phyloP scores from a whole-genome alignment of 345 rosid genomes.

The Pugionium cornutum region DNA sequence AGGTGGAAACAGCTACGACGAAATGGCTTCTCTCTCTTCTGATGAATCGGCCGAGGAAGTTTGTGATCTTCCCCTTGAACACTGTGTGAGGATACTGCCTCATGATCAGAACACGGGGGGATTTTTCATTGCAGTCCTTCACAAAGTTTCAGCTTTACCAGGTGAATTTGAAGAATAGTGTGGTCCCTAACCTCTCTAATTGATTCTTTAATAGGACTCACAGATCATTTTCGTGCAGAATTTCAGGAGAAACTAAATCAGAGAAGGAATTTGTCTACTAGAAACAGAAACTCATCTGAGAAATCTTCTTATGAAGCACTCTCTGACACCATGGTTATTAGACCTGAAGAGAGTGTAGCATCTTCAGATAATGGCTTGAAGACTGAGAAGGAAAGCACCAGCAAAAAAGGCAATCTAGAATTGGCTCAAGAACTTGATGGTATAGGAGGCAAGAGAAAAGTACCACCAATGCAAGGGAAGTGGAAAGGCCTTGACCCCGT shows the following conservation, averaged over 20 bases:
- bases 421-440: slow-evolving; percentile 28
- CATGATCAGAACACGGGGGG: slow-evolving; percentile 97
- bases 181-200: neutral
- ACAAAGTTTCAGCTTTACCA: slow-evolving; percentile 71
- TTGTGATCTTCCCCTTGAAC: slow-evolving; percentile 74
- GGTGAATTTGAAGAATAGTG: slow-evolving; percentile 42
- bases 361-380: slow-evolving; percentile 41
- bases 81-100: slow-evolving; percentile 89
- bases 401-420: slow-evolving; percentile 13
- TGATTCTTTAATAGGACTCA: neutral
- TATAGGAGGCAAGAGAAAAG: slow-evolving; percentile 11
- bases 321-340: slow-evolving; percentile 37
- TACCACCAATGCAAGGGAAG: slow-evolving; percentile 30
- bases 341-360: slow-evolving; percentile 41
- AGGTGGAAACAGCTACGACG: slow-evolving; percentile 2
- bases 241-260: slow-evolving; percentile 44
- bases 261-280: slow-evolving; percentile 25
- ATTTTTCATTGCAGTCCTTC: slow-evolving; percentile 84
- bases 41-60: slow-evolving; percentile 53
- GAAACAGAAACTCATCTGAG: slow-evolving; percentile 37
- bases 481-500: slow-evolving; percentile 44
- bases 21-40: slow-evolving; percentile 28
- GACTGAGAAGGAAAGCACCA: slow-evolving; percentile 17
- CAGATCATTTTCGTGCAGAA: slow-evolving; percentile 43
- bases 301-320: slow-evolving; percentile 40